Base-by-base conservation (phyloP, 2,329 filamentous ascomycete species). In the Emergomyces orientalis region DNA sequence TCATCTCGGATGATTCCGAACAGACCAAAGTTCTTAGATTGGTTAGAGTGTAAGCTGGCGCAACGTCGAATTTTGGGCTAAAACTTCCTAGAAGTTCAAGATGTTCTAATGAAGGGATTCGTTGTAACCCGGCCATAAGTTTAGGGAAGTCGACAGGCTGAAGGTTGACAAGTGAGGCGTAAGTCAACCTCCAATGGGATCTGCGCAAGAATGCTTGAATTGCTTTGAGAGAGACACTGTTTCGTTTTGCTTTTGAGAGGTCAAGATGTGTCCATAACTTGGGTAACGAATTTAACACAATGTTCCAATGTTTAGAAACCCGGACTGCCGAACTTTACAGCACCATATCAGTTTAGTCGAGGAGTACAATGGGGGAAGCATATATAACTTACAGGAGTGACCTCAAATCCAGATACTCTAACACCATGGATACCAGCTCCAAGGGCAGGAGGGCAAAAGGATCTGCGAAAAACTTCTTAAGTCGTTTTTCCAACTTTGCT, bases 261-360 rank as follows among this genome's bases (percentile, higher is more conserved):
- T 86, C 83, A 13, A 87, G 71, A 63, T 81, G 71, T 63, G 73
- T 75, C 82, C 84, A 85, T 0, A 84, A 73, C 9, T 72, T 72
- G 0, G 77, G 75, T 32, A 79, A 70, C 3, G 78, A 79, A 11
- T 71, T 72, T 14, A 86, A 74, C 54, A 84, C 80, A n/a, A 69
- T 71, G 13, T 77, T 74, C 84, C 84, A 87, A 57, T 74, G 73
- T 70, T 78, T 82, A 45, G 80, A 85, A 2, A 86, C 84, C 8
- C 41, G 39, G 7, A 59, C 27, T 81, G 77, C 54, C 82, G 76
- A 34, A 81, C 78, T 49, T 70, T 74, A 80, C 27, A 59, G 14
- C 32, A 52, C 65, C 43, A 19, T 14, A 56, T 49, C n/a, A 14
- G n/a, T n/a, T 60, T 47, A 63, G 22, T 14, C 52, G 30, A 3